phyloP scores from a whole-genome alignment of 1,284 basidiomycete species.

The Fomitopsis pinicola region DNA sequence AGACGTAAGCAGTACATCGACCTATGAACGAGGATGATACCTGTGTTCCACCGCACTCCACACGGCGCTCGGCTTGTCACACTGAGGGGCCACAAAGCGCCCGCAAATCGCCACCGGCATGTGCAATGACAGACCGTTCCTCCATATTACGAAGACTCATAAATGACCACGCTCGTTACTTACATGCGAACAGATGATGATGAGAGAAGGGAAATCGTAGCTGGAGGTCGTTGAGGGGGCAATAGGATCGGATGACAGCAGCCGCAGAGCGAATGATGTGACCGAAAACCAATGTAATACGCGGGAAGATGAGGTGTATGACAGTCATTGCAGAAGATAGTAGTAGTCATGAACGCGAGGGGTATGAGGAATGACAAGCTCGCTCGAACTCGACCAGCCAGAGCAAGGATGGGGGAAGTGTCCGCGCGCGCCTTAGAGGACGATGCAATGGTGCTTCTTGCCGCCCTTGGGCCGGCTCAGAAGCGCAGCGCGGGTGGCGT shows the following conservation, averaged over 20 bases:
- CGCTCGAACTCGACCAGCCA: slow-evolving; percentile 4
- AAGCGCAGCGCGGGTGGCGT: slow-evolving; percentile 65
- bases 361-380: slow-evolving; percentile 23
- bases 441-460: slow-evolving; percentile 43
- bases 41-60: neutral
- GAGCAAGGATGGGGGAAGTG: slow-evolving; percentile 1
- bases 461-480: slow-evolving; percentile 34
- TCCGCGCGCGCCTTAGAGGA: slow-evolving; percentile 37
- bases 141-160: slow-evolving; percentile 15
- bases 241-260: slow-evolving; percentile 9
- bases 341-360: slow-evolving; percentile 25
- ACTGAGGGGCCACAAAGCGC: neutral
- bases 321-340: slow-evolving; percentile 28
- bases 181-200: slow-evolving; percentile 20
- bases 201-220: slow-evolving; percentile 4
- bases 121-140: slow-evolving; percentile 1
- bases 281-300: slow-evolving; percentile 24
- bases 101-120: neutral
- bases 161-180: slow-evolving; percentile 18
- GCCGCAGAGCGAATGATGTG: slow-evolving; percentile 12
- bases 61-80: neutral
- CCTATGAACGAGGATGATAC: neutral
- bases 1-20: neutral
- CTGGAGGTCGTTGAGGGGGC: slow-evolving; percentile 8
- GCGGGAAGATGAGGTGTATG: slow-evolving; percentile 23